Evolutionary conservation across 2,329 filamentous ascomycete genomes (phyloP).

Genomic region (Metarhizium anisopliae): DNA sequence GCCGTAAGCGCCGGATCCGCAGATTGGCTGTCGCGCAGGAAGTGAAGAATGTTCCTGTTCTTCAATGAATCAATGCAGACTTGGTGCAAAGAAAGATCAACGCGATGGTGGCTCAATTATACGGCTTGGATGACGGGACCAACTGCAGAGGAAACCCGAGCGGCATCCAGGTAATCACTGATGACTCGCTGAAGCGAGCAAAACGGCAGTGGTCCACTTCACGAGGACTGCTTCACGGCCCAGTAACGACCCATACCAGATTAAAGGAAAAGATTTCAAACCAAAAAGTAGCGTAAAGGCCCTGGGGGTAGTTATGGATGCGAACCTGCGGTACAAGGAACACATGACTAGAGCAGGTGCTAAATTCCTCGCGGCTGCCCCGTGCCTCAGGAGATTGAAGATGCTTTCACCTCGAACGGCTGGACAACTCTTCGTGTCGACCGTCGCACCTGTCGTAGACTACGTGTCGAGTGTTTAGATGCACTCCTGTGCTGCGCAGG

Average conservation of each 20-base stretch:
- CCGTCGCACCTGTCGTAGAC: conserved; percentile 4
- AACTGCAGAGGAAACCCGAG: no score
- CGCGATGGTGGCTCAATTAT: no score
- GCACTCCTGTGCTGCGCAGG: not conserved
- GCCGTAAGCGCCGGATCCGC: no score
- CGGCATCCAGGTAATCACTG: no score
- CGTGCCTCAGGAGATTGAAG: not conserved
- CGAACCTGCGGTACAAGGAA: not conserved
- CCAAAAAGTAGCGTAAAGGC: conserved; percentile 3
- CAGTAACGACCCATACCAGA: not conserved
- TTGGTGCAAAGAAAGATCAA: no score
- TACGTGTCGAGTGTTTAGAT: conserved; percentile 10
- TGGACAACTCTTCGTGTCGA: not conserved
- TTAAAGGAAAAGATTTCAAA: not conserved
- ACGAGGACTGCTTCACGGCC: not conserved
- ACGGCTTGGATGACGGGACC: no score
- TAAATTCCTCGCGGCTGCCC: not conserved
- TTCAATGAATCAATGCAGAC: no score
- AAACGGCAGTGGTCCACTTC: not conserved
- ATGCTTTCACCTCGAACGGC: conserved; percentile 1
- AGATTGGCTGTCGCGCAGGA: no score
- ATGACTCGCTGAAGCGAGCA: not conserved
- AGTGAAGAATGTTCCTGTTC: no score
- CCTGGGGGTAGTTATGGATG: conserved; percentile 13
- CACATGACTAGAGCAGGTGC: not conserved